Percentiles rank a stretch among this genome's conserved stretches.
Conservation (phyloP, 805 yeast species). For the Priceomyces castillae region DNA sequence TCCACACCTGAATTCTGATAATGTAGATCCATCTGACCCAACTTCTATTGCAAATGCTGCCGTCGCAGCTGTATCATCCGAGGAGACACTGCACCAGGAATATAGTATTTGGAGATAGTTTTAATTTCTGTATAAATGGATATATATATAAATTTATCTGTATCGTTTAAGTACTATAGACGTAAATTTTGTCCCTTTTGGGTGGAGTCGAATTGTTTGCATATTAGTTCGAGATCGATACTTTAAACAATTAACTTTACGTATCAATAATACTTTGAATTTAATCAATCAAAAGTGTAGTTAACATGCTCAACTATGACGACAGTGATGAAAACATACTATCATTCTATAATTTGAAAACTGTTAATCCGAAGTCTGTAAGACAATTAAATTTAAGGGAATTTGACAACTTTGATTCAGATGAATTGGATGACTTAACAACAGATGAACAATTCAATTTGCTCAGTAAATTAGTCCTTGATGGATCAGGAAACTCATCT, state of each 20-base stretch:
- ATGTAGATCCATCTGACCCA: slow-evolving; percentile 22
- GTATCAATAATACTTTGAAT: background rate
- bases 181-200: background rate
- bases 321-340: slow-evolving; percentile 26
- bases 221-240: background rate
- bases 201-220: background rate
- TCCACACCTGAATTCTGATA: background rate
- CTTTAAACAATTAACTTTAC: too few species aligned
- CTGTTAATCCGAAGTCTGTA: slow-evolving; percentile 20
- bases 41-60: slow-evolving; percentile 37
- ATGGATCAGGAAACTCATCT: slow-evolving; percentile 5
- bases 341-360: slow-evolving; percentile 28
- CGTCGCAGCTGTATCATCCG: slow-evolving; percentile 35
- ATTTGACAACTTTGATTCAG: slow-evolving; percentile 17
- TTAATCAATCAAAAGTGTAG: background rate
- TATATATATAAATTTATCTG: background rate
- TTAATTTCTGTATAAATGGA: background rate
- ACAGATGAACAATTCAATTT: slow-evolving; percentile 31
- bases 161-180: background rate
- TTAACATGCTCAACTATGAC: slow-evolving; percentile 29
- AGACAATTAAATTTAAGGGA: slow-evolving; percentile 16
- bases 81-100: slow-evolving; percentile 31
- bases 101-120: slow-evolving; percentile 34
- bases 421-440: slow-evolving; percentile 18
- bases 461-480: slow-evolving; percentile 23